Conservation (phyloP, 176 grass and related monocot genomes). For the Hordeum marinum region DNA sequence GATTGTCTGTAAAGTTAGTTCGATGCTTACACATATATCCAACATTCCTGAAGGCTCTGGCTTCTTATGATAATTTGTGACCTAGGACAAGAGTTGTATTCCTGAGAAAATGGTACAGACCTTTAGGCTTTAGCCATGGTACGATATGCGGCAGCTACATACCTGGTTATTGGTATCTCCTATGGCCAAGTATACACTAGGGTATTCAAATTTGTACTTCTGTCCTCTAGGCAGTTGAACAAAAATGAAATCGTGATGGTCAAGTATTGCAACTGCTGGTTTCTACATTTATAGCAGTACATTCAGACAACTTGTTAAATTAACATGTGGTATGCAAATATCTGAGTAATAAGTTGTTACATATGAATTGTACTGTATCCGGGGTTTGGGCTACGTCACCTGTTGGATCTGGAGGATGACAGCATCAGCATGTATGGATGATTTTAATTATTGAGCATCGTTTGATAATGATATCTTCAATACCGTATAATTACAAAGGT, state of each 20-base stretch:
- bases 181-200: conserved; percentile 6
- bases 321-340: neutral
- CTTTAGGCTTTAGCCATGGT: neutral
- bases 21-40: neutral
- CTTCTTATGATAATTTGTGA: neutral
- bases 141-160: neutral
- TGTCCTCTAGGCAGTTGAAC: neutral
- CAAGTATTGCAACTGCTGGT: neutral
- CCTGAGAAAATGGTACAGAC: neutral
- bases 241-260: conserved; percentile 1
- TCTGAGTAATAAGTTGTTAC: neutral
- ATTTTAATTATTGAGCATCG: neutral
- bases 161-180: neutral
- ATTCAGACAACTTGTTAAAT: conserved; percentile 10
- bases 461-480: neutral
- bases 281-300: conserved; percentile 1
- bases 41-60: neutral
- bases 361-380: neutral
- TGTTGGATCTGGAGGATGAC: neutral
- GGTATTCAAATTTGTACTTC: neutral
- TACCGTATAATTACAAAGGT: neutral
- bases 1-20: neutral
- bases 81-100: neutral
- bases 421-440: neutral
- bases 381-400: neutral